Conservation (phyloP, 768 basidiomycete genomes). For the Mycena metata region DNA sequence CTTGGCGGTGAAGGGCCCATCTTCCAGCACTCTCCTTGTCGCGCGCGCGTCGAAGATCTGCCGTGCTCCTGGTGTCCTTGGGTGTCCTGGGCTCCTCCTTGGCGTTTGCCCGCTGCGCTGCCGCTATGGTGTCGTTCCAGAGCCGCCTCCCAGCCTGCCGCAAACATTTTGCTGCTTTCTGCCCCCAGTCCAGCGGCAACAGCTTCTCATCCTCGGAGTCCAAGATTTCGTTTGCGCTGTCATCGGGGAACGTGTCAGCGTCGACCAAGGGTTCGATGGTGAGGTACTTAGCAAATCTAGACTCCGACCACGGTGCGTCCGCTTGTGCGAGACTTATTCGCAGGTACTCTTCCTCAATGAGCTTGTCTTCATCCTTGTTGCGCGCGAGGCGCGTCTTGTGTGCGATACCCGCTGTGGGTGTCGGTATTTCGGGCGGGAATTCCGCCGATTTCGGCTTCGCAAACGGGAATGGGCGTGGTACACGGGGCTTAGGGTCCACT, state of each 20-base stretch:
- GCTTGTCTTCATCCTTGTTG: too few relatives aligned
- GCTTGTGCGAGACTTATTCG: not conserved
- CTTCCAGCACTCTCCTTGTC: not conserved
- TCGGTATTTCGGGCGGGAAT: not conserved
- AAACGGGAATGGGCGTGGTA: not conserved
- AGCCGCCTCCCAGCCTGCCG: not conserved
- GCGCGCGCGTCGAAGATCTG: not conserved
- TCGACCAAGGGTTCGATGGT: not conserved
- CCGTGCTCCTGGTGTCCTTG: not conserved
- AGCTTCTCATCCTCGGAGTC: too few relatives aligned
- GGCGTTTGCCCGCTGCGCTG: not conserved
- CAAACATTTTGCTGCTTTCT: not conserved
- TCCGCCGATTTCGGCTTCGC: not conserved
- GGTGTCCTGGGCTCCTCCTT: not conserved
- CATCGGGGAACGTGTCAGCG: not conserved
- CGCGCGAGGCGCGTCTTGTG: too few relatives aligned
- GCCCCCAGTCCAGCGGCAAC: rapidly evolving
- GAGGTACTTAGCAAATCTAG: slow-evolving; percentile 28
- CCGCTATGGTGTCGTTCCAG: slow-evolving; percentile 8
- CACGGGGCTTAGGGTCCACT: not conserved
- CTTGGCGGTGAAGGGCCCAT: slow-evolving; percentile 11
- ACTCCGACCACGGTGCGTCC: slow-evolving; percentile 17
- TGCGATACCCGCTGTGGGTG: too few relatives aligned
- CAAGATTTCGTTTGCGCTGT: too few relatives aligned
- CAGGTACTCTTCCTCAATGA: slow-evolving; percentile 1